These are phyloP conservation scores for Leucosporidium yakuticum DNA, from an alignment of 768 basidiomycete genomes.

Conservation along the genomic window DNA sequence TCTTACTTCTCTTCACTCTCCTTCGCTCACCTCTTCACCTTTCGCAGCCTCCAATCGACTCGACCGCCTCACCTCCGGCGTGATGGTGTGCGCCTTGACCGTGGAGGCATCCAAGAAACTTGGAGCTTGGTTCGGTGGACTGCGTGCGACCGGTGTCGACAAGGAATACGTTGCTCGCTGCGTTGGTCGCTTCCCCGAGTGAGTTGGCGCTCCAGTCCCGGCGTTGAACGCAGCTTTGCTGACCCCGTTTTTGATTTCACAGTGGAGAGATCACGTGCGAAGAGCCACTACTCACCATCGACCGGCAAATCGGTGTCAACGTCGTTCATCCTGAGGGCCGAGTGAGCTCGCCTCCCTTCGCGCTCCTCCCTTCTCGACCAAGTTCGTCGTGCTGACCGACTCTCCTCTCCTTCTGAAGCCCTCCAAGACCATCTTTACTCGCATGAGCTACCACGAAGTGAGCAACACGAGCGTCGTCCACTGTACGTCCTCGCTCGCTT, in stretches of 20 bases:
- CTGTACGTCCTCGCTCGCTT: constrained; percentile 52
- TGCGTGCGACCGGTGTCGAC: constrained; percentile 60
- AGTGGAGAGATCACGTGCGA: constrained; percentile 80
- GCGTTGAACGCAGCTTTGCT: neutral
- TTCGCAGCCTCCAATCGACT: constrained; percentile 85
- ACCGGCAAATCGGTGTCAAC: constrained; percentile 93
- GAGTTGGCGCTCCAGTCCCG: constrained; percentile 41
- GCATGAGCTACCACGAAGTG: constrained; percentile 68
- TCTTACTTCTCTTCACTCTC: constrained; percentile 13
- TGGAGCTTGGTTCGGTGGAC: constrained; percentile 65
- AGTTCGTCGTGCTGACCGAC: neutral
- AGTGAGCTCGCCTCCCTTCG: constrained; percentile 51
- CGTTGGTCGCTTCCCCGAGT: constrained; percentile 78
- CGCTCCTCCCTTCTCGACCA: neutral
- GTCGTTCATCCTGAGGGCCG: constrained; percentile 94
- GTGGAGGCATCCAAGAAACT: constrained; percentile 61
- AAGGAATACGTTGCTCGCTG: constrained; percentile 85
- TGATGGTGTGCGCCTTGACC: constrained; percentile 85
- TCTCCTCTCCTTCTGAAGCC: constrained; percentile 49
- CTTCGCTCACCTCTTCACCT: neutral
- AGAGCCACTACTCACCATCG: constrained; percentile 79
- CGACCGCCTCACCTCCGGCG: constrained; percentile 86
- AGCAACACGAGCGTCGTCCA: constrained; percentile 80
- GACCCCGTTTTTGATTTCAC: neutral
- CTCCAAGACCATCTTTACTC: constrained; percentile 81